Conservation (phyloP, 108 stramenopile genomes). For the Seminavis robusta region DNA sequence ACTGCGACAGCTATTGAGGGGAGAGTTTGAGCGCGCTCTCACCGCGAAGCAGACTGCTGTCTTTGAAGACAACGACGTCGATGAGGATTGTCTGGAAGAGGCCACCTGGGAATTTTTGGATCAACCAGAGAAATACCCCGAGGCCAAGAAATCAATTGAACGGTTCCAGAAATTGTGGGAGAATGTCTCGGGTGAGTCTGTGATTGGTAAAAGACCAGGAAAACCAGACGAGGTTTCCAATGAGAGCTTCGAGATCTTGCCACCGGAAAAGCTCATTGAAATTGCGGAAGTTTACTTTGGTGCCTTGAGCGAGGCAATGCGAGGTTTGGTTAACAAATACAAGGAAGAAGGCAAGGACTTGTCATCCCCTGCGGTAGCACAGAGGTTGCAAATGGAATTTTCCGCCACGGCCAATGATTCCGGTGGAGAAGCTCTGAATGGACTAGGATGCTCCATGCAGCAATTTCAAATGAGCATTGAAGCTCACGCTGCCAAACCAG, state of each 20-base stretch:
- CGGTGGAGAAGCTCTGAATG: conserved; percentile 68
- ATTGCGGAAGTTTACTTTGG: conserved; percentile 80
- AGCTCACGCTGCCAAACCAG: conserved; percentile 62
- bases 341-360: conserved; percentile 68
- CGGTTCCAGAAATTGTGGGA: conserved; percentile 88
- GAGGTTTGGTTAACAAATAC: conserved; percentile 46
- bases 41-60: conserved; percentile 48
- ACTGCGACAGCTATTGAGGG: conserved; percentile 58
- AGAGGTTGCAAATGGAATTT: conserved; percentile 76
- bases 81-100: conserved; percentile 87
- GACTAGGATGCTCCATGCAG: conserved; percentile 49
- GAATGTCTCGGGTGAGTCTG: conserved; percentile 67
- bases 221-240: conserved; percentile 12
- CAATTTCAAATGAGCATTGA: conserved; percentile 78
- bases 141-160: conserved; percentile 73
- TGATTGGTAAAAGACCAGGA: conserved; percentile 69
- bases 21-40: conserved; percentile 78
- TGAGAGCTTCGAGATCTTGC: conserved; percentile 45
- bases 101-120: conserved; percentile 85
- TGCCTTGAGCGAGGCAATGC: conserved; percentile 68
- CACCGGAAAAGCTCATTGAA: conserved; percentile 55
- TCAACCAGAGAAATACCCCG: conserved; percentile 49
- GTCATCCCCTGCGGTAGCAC: conserved; percentile 54
- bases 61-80: conserved; percentile 77
- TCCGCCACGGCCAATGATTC: conserved; percentile 70